phyloP scores from a whole-genome alignment of 805 yeast species.

The Nakazawaea wickerhamii region DNA sequence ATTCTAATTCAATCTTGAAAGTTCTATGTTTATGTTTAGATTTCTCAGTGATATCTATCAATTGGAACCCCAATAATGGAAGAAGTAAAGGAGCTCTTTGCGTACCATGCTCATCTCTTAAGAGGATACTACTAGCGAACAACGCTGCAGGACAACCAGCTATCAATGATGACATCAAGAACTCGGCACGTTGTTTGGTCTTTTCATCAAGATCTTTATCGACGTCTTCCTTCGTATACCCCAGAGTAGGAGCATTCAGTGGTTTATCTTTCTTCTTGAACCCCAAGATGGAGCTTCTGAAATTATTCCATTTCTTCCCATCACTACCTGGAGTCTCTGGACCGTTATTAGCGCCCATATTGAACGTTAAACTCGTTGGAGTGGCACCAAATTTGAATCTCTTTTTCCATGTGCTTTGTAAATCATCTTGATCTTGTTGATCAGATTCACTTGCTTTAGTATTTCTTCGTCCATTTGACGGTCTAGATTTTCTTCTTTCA shows the following conservation, averaged over 20 bases:
- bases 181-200: conserved; percentile 21
- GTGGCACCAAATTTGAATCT: conserved; percentile 5
- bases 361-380: conserved; percentile 1
- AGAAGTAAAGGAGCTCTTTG: conserved; percentile 79
- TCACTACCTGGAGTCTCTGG: conserved; percentile 1
- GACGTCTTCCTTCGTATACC: background rate
- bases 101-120: conserved; percentile 69
- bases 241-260: background rate
- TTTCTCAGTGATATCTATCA: conserved; percentile 40
- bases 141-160: conserved; percentile 73
- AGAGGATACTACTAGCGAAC: conserved; percentile 67
- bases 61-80: conserved; percentile 62
- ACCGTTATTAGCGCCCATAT: background rate
- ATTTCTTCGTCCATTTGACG: background rate
- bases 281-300: conserved; percentile 7
- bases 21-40: conserved; percentile 35
- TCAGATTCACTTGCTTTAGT: background rate
- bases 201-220: conserved; percentile 16
- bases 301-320: conserved; percentile 10
- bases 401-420: conserved; percentile 5
- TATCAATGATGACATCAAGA: conserved; percentile 44
- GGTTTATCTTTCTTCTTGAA: conserved; percentile 8
- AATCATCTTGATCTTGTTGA: conserved; percentile 1
- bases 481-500: background rate
- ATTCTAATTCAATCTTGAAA: conserved; percentile 73